Percentiles rank a stretch among this genome's conserved stretches.
Evolutionary conservation across 1,139 yeast species (phyloP).

Genomic region (Kurtzmaniella natalensis): DNA sequence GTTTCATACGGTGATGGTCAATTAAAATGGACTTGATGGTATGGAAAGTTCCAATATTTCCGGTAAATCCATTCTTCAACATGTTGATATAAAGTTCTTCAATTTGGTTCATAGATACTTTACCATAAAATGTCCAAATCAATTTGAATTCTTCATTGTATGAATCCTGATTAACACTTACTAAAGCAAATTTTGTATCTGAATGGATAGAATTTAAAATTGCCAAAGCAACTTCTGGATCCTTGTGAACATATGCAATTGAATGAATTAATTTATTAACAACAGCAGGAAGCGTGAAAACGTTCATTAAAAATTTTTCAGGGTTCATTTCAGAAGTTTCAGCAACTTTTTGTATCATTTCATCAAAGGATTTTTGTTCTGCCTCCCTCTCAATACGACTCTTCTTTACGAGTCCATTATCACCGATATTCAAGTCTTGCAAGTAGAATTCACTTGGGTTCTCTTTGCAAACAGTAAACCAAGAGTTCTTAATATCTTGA

Average conservation of each 20-base stretch:
- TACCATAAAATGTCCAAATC: constrained; percentile 39
- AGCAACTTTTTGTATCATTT: too few relatives aligned
- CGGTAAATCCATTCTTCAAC: constrained; percentile 40
- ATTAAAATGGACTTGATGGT: constrained; percentile 32
- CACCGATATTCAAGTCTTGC: background rate
- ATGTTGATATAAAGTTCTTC: constrained; percentile 35
- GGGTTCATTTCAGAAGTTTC: constrained; percentile 19
- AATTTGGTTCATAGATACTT: constrained; percentile 30
- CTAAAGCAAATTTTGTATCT: constrained; percentile 29
- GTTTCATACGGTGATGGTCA: constrained; percentile 32
- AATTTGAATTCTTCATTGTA: constrained; percentile 36
- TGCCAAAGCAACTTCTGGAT: constrained; percentile 34
- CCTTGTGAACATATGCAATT: constrained; percentile 23
- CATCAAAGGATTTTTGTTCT: too few relatives aligned
- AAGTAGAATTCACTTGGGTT: constrained; percentile 14
- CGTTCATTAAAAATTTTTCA: constrained; percentile 24
- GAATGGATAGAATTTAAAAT: constrained; percentile 33
- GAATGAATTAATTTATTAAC: constrained; percentile 29
- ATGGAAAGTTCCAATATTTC: constrained; percentile 33
- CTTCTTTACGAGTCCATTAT: too few relatives aligned
- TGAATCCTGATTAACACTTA: constrained; percentile 39
- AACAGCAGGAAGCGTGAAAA: constrained; percentile 33
- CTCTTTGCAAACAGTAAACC: constrained; percentile 10
- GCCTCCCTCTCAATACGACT: too few relatives aligned
- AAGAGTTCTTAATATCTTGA: background rate